These are phyloP conservation scores for Copromyces sp. DNA, from an alignment of 495 filamentous ascomycete species.

Conservation along the genomic window DNA sequence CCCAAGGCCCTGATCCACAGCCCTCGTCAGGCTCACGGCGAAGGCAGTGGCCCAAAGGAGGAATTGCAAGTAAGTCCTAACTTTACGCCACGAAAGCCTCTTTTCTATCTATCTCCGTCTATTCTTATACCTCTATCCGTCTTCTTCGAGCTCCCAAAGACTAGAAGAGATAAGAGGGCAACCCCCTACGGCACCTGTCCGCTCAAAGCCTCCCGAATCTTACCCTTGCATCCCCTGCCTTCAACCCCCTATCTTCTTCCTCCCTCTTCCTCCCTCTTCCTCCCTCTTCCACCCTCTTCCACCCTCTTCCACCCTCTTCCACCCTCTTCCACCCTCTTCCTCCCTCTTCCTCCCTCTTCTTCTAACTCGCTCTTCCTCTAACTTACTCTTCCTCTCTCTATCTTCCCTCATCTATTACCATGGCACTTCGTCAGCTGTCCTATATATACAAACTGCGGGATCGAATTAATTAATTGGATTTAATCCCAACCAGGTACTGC, in stretches of 20 bases:
- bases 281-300: not conserved
- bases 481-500: no score
- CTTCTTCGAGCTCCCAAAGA: not conserved
- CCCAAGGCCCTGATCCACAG: no score
- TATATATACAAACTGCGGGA: no score
- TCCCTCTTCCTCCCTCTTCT: not conserved
- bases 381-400: no score
- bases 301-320: not conserved
- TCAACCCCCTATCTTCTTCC: not conserved
- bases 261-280: not conserved
- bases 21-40: no score
- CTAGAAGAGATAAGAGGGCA: not conserved
- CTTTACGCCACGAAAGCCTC: constrained; percentile 50
- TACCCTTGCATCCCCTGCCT: not conserved
- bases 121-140: not conserved
- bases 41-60: no score
- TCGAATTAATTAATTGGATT: no score
- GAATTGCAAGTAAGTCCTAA: no score
- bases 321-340: not conserved
- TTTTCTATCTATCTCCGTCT: constrained; percentile 20
- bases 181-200: not conserved
- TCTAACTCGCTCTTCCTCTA: no score
- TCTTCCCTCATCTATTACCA: no score
- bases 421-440: no score
- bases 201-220: not conserved